phyloP scores from a whole-genome alignment of 2,329 filamentous ascomycete genomes.

The Hymenoscyphus linearis region DNA sequence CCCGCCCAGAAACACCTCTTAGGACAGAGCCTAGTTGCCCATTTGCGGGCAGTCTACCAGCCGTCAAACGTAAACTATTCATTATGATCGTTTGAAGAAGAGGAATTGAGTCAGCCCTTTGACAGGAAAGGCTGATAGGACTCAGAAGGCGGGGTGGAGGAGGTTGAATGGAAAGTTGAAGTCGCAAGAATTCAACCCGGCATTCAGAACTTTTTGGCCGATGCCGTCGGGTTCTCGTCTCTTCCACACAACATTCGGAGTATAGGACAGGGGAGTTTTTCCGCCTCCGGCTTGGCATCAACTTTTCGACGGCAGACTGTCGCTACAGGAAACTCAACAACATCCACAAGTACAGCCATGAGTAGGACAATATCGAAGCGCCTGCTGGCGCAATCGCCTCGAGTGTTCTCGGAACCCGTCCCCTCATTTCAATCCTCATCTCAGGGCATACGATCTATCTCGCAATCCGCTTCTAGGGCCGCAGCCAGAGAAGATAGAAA shows the following conservation, averaged over 20 bases:
- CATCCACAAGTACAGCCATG: constrained; percentile 21
- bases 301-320: constrained; percentile 21
- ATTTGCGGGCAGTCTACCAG: constrained; percentile 24
- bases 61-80: constrained; percentile 28
- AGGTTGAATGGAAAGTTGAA: constrained; percentile 16
- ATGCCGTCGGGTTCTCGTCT: constrained; percentile 5
- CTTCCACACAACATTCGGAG: background rate
- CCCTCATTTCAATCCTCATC: background rate
- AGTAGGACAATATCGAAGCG: constrained; percentile 27
- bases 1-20: constrained; percentile 28
- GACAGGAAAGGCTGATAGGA: constrained; percentile 8
- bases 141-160: constrained; percentile 5
- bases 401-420: background rate
- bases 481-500: constrained; percentile 18
- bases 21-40: constrained; percentile 28
- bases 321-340: no score
- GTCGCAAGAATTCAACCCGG: constrained; percentile 17
- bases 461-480: constrained; percentile 27
- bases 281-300: constrained; percentile 22
- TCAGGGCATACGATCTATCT: constrained; percentile 31
- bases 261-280: constrained; percentile 5
- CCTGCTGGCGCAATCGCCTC: constrained; percentile 27
- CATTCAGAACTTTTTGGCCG: constrained; percentile 25
- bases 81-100: constrained; percentile 19
- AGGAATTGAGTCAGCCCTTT: constrained; percentile 9